Conservation (phyloP, 2,329 filamentous ascomycete species). For the Cladorrhinum sp. region DNA sequence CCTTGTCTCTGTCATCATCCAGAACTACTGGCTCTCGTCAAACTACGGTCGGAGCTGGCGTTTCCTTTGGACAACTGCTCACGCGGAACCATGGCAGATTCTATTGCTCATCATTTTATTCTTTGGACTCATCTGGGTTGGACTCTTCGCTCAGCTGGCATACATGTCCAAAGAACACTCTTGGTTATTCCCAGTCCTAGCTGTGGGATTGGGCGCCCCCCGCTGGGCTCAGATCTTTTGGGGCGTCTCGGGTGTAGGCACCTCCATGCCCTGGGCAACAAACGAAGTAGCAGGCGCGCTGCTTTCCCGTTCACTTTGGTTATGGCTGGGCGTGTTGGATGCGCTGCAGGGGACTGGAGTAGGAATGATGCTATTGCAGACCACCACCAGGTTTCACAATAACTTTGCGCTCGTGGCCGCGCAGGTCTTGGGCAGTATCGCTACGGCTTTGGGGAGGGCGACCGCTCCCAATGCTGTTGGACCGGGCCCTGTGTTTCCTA, state of each 20-base stretch:
- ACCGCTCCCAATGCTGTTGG: slow-evolving; percentile 59
- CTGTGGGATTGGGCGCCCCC: slow-evolving; percentile 62
- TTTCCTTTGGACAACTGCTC: slow-evolving; percentile 58
- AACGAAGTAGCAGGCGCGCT: slow-evolving; percentile 52
- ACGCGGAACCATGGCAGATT: slow-evolving; percentile 54
- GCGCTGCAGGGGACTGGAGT: slow-evolving; percentile 62
- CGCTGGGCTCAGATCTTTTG: slow-evolving; percentile 67
- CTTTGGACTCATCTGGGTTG: slow-evolving; percentile 54
- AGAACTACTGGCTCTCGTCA: slow-evolving; percentile 64
- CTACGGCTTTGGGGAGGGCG: slow-evolving; percentile 59
- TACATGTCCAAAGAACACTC: slow-evolving; percentile 56
- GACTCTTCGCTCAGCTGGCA: slow-evolving; percentile 48
- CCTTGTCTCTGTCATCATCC: slow-evolving; percentile 58
- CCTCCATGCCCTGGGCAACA: slow-evolving; percentile 60
- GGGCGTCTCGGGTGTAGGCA: slow-evolving; percentile 57
- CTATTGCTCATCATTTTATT: slow-evolving; percentile 53
- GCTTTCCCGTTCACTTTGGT: slow-evolving; percentile 56
- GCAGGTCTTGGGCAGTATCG: slow-evolving; percentile 59
- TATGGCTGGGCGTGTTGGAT: slow-evolving; percentile 65
- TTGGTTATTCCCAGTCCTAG: slow-evolving; percentile 65
- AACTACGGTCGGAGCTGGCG: slow-evolving; percentile 65
- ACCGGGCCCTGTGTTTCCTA: slow-evolving; percentile 59
- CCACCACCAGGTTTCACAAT: slow-evolving; percentile 61
- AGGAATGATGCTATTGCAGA: slow-evolving; percentile 65
- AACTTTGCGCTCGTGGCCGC: slow-evolving; percentile 58